Evolutionary conservation across 805 yeast genomes (phyloP).

Genomic region (Candida patagonica): DNA sequence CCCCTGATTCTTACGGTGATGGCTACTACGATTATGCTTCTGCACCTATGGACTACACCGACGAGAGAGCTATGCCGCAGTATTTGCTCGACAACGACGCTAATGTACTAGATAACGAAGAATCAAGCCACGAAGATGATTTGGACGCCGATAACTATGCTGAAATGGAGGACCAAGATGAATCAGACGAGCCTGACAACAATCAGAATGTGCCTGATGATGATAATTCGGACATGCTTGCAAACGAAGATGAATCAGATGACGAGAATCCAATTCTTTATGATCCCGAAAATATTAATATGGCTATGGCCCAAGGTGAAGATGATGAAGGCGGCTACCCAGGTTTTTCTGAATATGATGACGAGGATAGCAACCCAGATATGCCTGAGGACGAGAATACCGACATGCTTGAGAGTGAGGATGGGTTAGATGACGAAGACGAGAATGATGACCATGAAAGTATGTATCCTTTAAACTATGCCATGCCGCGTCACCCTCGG

Average conservation of each 20-base stretch:
- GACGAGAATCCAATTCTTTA: neutral
- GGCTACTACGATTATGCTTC: neutral
- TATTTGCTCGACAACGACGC: too few relatives aligned
- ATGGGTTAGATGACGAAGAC: constrained; percentile 2
- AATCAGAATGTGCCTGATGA: neutral
- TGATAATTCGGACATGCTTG: neutral
- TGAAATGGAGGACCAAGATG: constrained; percentile 8
- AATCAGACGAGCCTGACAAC: neutral
- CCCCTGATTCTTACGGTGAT: neutral
- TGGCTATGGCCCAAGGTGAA: neutral
- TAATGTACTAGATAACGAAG: neutral
- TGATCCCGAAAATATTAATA: neutral
- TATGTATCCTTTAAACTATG: neutral
- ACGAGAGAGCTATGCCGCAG: too few relatives aligned
- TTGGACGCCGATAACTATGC: constrained; percentile 4
- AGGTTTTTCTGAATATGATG: neutral
- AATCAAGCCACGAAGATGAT: neutral
- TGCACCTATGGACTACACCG: too few relatives aligned
- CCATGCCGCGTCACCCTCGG: neutral
- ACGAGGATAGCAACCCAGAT: neutral
- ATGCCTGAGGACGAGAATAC: neutral
- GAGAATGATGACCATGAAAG: constrained; percentile 2
- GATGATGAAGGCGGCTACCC: neutral
- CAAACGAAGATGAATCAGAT: neutral
- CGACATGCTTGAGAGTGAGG: neutral